Evolutionary conservation across 176 grass and related monocot species (phyloP).

Genomic region (Eleusine coracana): DNA sequence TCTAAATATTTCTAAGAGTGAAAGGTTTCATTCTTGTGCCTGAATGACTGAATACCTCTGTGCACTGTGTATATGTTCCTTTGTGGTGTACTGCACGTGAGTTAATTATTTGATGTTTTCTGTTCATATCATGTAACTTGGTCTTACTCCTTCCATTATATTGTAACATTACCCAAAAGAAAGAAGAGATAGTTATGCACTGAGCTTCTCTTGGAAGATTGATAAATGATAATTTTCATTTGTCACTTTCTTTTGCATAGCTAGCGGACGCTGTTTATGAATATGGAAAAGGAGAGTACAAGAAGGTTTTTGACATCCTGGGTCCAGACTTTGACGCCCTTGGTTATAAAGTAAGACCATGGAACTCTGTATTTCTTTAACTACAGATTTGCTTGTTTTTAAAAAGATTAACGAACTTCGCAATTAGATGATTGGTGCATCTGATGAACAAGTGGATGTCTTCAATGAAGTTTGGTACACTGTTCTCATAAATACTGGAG

Average conservation of each 20-base stretch:
- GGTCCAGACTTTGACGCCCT: conserved; percentile 66
- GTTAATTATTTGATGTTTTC: conserved; percentile 11
- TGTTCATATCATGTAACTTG: neutral
- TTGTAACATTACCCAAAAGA: neutral
- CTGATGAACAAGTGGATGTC: conserved; percentile 81
- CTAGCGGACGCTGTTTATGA: conserved; percentile 69
- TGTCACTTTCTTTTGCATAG: conserved; percentile 39
- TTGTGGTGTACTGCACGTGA: neutral
- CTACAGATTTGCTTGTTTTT: neutral
- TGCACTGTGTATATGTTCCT: neutral
- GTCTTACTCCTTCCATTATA: neutral
- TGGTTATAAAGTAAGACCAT: conserved; percentile 56
- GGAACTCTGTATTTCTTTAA: conserved; percentile 13
- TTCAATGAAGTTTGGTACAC: conserved; percentile 81
- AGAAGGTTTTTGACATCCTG: conserved; percentile 56
- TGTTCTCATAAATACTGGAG: conserved; percentile 51
- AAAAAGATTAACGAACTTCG: conserved; percentile 19
- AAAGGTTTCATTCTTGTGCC: neutral
- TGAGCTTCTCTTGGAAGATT: neutral
- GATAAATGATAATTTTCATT: neutral
- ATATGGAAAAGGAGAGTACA: conserved; percentile 68
- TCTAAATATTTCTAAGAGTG: conserved; percentile 13
- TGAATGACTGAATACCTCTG: conserved; percentile 1
- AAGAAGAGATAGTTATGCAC: neutral
- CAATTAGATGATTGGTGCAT: conserved; percentile 81